Evolutionary conservation across 2,329 filamentous ascomycete species (phyloP), one percentile per base, ranked within the genome.

Genomic region (Fusarium pseudograminearum): DNA sequence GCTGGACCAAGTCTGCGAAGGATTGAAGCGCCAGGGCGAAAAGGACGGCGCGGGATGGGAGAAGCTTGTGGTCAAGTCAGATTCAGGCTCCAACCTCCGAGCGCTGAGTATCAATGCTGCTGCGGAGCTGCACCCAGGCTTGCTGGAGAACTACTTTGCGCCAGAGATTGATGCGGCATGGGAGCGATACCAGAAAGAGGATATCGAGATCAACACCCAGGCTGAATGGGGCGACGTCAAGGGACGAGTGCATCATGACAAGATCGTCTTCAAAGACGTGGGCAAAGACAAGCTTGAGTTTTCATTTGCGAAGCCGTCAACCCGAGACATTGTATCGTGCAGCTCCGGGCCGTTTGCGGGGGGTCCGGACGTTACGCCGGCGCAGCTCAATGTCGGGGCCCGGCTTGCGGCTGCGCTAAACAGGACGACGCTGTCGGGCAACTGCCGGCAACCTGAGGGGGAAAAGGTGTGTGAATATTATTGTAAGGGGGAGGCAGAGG

Each of bases 321-420:
- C 84, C 0, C 74, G 70, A 31, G 84, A 87, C 73, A 83, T 87
- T 57, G 87, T 86, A 70, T 81, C 80, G 51, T 87, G 85, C 79
- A 82, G 79, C 76, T 80, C 79, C n/a, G 89, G 89, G 0, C 85
- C 88, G 1, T 90, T 91, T 78, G 72, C 62, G 15, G 64, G 44
- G 10, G 68, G 68, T 10, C 72, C 80, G 7, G 79, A 78, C 38
- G 81, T 83, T 57, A 74, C 78, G 4, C 80, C 80, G 51, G 79
- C 83, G 73, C 83, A 85, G 76, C 86, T 87, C 63, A 89, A 89
- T 41, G 86, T 94, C 58, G 89, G 90, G 11, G 91, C 93, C 0
- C 85, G 93, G n/a, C 80, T 96, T 16, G 87, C 90, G 0, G 92
- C 93, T 2, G 91, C 90, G 1, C 87, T 95, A 74, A 93, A 94